phyloP scores from a whole-genome alignment of 78 protist species.

The Blattamonas nauphoetae region DNA sequence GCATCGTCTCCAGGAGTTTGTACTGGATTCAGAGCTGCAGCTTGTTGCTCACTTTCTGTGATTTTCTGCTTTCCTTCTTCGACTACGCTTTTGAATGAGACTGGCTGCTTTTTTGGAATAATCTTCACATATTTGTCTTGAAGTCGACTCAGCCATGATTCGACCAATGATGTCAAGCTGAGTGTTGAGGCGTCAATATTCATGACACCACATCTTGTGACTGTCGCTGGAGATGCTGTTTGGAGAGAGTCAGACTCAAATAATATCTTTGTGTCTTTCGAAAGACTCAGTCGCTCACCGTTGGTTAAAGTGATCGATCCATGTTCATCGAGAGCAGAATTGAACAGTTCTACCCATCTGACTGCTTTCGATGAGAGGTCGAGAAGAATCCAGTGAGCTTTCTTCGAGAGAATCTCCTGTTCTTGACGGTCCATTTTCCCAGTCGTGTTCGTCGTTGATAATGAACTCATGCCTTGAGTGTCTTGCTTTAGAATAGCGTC shows the following conservation, averaged over 20 bases:
- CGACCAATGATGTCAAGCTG: not conserved
- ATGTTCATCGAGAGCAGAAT: slow-evolving; percentile 42
- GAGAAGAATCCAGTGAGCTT: not conserved
- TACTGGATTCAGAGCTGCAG: not conserved
- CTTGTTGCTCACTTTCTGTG: not conserved
- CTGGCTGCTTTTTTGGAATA: not conserved
- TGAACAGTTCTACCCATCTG: slow-evolving; percentile 34
- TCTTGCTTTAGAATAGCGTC: not conserved
- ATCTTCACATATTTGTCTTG: not conserved
- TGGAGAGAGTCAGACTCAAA: slow-evolving; percentile 22
- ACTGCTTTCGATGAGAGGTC: not conserved
- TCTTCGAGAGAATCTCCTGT: not conserved
- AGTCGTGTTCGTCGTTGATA: too few relatives aligned
- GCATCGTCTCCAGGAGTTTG: not conserved
- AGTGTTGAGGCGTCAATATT: not conserved
- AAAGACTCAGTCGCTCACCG: slow-evolving; percentile 33
- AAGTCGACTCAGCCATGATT: not conserved
- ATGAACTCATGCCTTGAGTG: not conserved
- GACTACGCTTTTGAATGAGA: not conserved
- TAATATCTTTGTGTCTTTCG: not conserved
- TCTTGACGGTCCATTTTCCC: too few relatives aligned
- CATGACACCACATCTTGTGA: slow-evolving; percentile 39
- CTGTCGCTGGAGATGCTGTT: slow-evolving; percentile 46
- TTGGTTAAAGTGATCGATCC: slow-evolving; percentile 17
- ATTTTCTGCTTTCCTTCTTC: not conserved